Conservation (phyloP, 2,329 filamentous ascomycete species). For the Xylariaceae sp. region DNA sequence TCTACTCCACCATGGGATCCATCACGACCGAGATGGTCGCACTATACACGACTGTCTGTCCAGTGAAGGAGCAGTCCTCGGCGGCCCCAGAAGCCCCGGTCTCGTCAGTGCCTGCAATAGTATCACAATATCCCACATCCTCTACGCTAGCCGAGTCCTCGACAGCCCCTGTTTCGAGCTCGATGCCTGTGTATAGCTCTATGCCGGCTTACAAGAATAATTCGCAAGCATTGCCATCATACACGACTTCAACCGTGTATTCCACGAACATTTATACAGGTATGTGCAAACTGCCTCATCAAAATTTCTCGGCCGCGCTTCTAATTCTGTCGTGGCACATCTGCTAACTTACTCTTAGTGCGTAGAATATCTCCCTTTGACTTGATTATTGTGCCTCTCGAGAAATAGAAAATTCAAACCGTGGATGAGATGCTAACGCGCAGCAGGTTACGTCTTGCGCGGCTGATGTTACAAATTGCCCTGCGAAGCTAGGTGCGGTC, state of each 20-base stretch:
- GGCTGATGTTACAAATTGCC: constrained; percentile 22
- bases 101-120: not conserved
- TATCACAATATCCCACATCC: constrained; percentile 2
- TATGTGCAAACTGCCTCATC: too few relatives aligned
- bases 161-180: constrained; percentile 2
- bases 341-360: too few relatives aligned
- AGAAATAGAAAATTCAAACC: too few relatives aligned
- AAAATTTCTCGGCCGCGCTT: too few relatives aligned
- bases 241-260: constrained; percentile 26
- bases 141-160: constrained; percentile 3
- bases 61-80: constrained; percentile 15
- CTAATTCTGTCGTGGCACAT: too few relatives aligned
- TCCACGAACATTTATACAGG: constrained; percentile 25
- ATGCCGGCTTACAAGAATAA: not conserved
- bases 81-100: not conserved
- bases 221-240: constrained; percentile 8
- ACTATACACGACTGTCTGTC: constrained; percentile 24
- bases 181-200: constrained; percentile 6
- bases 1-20: constrained; percentile 20
- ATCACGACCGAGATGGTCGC: constrained; percentile 22
- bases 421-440: too few relatives aligned
- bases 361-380: constrained; percentile 18
- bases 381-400: too few relatives aligned
- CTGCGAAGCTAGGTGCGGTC: constrained; percentile 18
- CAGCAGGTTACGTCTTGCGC: constrained; percentile 25